Evolutionary conservation across 2,329 filamentous ascomycete species (phyloP), one percentile per base, ranked within the genome.

Genomic region (Cladosporium sp.): DNA sequence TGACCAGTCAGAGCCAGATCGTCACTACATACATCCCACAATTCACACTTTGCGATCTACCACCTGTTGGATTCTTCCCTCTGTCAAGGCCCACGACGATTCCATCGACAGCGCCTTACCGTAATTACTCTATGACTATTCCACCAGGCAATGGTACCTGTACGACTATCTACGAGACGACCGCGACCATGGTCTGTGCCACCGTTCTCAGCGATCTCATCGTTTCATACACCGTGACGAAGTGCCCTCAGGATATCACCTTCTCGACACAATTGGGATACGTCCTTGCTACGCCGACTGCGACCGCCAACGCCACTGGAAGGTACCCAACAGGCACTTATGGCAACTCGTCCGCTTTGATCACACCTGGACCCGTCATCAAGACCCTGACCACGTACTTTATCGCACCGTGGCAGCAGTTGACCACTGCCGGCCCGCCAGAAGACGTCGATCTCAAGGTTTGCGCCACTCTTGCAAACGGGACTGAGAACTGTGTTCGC

Each of bases 251-350:
- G 64, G 75, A 82, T 24, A 74, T 83, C 58, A 82, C 80, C 4
- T 82, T 82, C 69, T 82, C 80, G 1, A 81, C 76, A 59, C 76
- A 81, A 55, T 79, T 77, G 59, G 80, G 79, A n/a, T 80, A 77
- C 69, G 74, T 74, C 1, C 68, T 82, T n/a, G 76, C 76, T 6
- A 78, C 75, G 4, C 77, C 79, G 1, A 76, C 74, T 11, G 74
- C 77, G 6, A 73, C 73, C 0, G 66, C 68, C 57, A 68, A 68
- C 36, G 65, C 69, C 5, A 64, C 74, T 21, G 49, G 5, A 21
- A 69, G 65, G 26, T 60, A 61, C 30, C 65, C 65, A 4, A 67
- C 65, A 14, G 63, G 64, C 5, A 65, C 61, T 24, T 64, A 54
- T 38, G 28, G 65, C 47, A 66, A 58, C 51, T 67, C 66, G 28